These are phyloP conservation scores for Zizania palustris DNA, from an alignment of 202 grass and related monocot genomes.

Conservation along the genomic window DNA sequence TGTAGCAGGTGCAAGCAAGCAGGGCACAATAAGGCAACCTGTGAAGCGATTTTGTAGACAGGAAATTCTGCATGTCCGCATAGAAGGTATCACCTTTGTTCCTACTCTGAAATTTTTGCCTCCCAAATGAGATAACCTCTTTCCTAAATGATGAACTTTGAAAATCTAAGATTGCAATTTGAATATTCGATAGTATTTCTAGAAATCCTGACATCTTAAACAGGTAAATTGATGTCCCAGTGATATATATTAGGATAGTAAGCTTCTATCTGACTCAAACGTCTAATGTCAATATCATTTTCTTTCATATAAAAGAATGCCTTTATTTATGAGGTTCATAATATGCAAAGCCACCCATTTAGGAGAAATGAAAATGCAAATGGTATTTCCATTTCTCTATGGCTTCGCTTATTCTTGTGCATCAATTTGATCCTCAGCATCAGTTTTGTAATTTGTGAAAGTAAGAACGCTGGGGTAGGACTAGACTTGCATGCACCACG, in stretches of 20 bases:
- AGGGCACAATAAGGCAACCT: constrained; percentile 97
- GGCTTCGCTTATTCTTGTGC: background rate
- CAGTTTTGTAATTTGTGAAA: background rate
- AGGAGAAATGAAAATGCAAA: background rate
- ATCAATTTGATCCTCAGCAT: background rate
- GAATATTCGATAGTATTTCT: background rate
- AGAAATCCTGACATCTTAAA: constrained; percentile 21
- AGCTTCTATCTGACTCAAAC: background rate
- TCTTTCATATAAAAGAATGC: background rate
- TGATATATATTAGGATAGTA: constrained; percentile 10
- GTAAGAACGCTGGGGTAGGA: background rate
- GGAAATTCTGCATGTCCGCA: constrained; percentile 24
- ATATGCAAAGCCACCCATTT: background rate
- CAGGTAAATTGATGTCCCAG: constrained; percentile 1
- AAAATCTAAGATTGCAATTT: background rate
- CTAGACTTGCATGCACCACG: background rate
- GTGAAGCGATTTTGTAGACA: constrained; percentile 74
- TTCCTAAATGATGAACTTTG: constrained; percentile 17
- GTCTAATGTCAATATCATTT: background rate
- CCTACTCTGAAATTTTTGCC: background rate
- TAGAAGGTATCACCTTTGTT: constrained; percentile 42
- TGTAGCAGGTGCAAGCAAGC: constrained; percentile 97
- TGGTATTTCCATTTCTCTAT: background rate
- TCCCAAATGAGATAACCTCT: constrained; percentile 2
- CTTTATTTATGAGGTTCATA: background rate